Base-by-base conservation (phyloP, 2,329 filamentous ascomycete genomes). In the Aspergillus oerlinghausenensis region DNA sequence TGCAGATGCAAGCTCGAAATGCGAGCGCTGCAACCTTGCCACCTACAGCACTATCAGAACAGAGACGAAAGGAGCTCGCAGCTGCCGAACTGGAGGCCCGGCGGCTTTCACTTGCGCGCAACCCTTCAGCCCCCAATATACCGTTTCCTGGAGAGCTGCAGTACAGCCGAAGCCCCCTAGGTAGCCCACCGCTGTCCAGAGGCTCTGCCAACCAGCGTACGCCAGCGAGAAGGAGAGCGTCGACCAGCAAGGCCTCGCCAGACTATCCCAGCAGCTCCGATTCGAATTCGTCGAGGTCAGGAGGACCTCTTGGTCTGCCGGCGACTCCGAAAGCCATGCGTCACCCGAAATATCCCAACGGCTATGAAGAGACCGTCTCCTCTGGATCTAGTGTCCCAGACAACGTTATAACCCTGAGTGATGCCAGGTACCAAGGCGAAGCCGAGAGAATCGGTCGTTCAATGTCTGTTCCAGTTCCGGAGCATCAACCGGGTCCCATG, bases 281-380 rank as follows among this genome's bases (percentile, higher is more conserved):
- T 52, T 76, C 75, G 0, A 67, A 65, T 55, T 74, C 73, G 1
- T 70, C 72, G 7, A 74, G 78, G 2, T 80, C 80, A 14, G 77
- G 77, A 1, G 68, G 67, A 1, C 81, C 83, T 5, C 82, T 93
- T 52, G 92, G 92, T 0, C 82, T 96, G n/a, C 92, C 93, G 14
- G 90, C 92, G 2, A 97, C 92, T 0, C 92, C 93, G 29, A 87
- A 90, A 75, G 92, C 92, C 1, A 96, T 97, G 92, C 85, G 89
- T 21, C 85, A 95, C 69, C 83, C 84, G 1, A 85, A 90, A 47
- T 86, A 93, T 63, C 81, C 82, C 70, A 67, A 64, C 48, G 67
- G 67, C 35, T 76, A 79, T 48, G 72, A 76, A 35, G 77, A 81
- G 17, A 70, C 73, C 32, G 77, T 80, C 25, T 82, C 82, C 25